phyloP scores from a whole-genome alignment of 495 filamentous ascomycete genomes.

The Neurospora discreta region DNA sequence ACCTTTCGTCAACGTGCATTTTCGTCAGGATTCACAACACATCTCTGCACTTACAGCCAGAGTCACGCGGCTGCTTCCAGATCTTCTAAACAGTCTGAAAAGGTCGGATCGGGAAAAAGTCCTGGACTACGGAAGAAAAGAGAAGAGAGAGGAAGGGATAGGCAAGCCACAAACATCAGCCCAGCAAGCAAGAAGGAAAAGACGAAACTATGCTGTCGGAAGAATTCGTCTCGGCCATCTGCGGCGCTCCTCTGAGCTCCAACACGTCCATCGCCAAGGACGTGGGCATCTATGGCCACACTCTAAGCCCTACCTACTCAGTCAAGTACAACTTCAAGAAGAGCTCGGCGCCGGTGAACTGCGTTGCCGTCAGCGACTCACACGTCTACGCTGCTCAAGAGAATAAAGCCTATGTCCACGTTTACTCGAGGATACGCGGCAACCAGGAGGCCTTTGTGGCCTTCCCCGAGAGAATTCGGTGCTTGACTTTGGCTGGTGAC shows the following conservation, averaged over 20 bases:
- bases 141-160: background rate
- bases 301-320: slow-evolving; percentile 60
- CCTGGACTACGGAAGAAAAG: background rate
- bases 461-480: slow-evolving; percentile 75
- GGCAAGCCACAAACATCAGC: background rate
- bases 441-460: slow-evolving; percentile 80
- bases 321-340: slow-evolving; percentile 81
- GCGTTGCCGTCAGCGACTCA: slow-evolving; percentile 66
- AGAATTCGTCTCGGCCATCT: slow-evolving; percentile 65
- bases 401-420: slow-evolving; percentile 83
- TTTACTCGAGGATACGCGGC: slow-evolving; percentile 72
- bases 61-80: slow-evolving; percentile 1
- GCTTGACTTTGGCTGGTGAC: slow-evolving; percentile 51
- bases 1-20: background rate
- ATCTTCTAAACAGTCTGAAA: background rate
- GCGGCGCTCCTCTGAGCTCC: slow-evolving; percentile 50
- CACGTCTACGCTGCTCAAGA: slow-evolving; percentile 87
- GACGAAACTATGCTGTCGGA: slow-evolving; percentile 60
- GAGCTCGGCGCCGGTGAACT: slow-evolving; percentile 66
- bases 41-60: background rate
- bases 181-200: background rate
- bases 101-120: background rate
- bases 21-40: background rate
- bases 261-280: slow-evolving; percentile 60
- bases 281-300: slow-evolving; percentile 74